Evolutionary conservation across 2,329 filamentous ascomycete genomes (phyloP), one percentile per base, ranked within the genome.

Genomic region (Xylariales sp.): DNA sequence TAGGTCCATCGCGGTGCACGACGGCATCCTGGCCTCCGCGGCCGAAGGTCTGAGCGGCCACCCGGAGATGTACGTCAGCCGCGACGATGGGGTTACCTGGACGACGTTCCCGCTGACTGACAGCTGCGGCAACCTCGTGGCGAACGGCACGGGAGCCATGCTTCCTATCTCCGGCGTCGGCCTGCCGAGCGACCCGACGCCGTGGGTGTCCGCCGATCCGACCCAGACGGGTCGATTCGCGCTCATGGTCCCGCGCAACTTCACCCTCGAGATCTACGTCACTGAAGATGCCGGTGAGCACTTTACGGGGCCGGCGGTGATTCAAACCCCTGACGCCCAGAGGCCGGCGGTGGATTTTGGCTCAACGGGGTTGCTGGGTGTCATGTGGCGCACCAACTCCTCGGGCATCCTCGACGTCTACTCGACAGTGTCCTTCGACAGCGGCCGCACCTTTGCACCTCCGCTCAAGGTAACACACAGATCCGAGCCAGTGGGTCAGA

Each of bases 401-500:
- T 16, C n/a, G 28, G 28, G 28, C 7, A 14, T 30, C 4, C 13
- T 30, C 7, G 28, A 30, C n/a, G 7, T n/a, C 14, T 30, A 30
- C 3, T 30, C n/a, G 5, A 30, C 28, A 5, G 28, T 30, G n/a
- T 30, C 28, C n/a, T 30, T 30, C 18, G 28, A 30, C n/a, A 10
- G 15, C n/a, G 28, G 28, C 4, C 28, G 28, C 28, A 30, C 11
- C n/a, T 30, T 30, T 30, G 28, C 28, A 11, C 15, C 28, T 5
- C 30, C 30, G n/a, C n/a, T 33, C 18, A 33, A 33, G 30, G 30
- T 33, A 16, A 33, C 30, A 19, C 30, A 14, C 30, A 5, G n/a
- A 15, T 33, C 30, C 15, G 15, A 18, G 10, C 17, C 30, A 8
- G 17, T 33, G 4, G 30, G 30, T n/a, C 18, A 21, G 15, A 33